These are phyloP conservation scores for Hygrophorus pudorinus DNA, from an alignment of 768 basidiomycete genomes.

Conservation along the genomic window DNA sequence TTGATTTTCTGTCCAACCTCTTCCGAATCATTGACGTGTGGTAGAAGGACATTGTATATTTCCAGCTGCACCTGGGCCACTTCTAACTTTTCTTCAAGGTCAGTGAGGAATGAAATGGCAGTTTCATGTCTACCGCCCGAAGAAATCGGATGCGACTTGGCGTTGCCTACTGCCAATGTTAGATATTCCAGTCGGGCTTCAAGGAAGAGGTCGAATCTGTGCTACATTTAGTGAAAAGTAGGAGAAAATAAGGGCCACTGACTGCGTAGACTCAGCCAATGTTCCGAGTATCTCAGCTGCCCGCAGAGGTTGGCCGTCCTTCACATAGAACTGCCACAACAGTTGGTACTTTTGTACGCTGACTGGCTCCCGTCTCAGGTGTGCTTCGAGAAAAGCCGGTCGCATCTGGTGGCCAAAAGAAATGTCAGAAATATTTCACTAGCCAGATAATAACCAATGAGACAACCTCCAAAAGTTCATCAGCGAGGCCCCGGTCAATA, in stretches of 20 bases:
- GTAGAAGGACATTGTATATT: constrained; percentile 58
- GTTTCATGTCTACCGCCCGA: constrained; percentile 70
- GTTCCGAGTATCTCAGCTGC: constrained; percentile 81
- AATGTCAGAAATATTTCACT: background rate
- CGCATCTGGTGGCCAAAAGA: constrained; percentile 45
- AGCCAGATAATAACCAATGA: background rate
- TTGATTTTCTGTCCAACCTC: constrained; percentile 57
- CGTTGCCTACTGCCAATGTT: constrained; percentile 90
- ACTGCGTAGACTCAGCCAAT: constrained; percentile 82
- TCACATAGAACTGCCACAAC: constrained; percentile 96
- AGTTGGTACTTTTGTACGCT: constrained; percentile 80
- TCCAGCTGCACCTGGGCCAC: constrained; percentile 97
- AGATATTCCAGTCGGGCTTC: constrained; percentile 82
- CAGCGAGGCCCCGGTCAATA: constrained; percentile 65
- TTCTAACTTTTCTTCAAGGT: constrained; percentile 92
- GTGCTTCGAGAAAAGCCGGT: constrained; percentile 80
- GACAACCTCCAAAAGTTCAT: constrained; percentile 82
- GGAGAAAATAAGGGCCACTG: constrained; percentile 21
- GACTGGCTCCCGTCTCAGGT: constrained; percentile 72
- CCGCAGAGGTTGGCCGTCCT: constrained; percentile 76
- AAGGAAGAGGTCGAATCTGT: constrained; percentile 58
- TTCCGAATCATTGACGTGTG: constrained; percentile 50
- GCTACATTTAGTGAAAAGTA: background rate
- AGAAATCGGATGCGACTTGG: constrained; percentile 87
- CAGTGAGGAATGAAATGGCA: constrained; percentile 91